A percentile compares a stretch with the other conserved stretches of the same genome.
Conservation (phyloP, 176 grass and related monocot genomes). For the Juncus effusus region DNA sequence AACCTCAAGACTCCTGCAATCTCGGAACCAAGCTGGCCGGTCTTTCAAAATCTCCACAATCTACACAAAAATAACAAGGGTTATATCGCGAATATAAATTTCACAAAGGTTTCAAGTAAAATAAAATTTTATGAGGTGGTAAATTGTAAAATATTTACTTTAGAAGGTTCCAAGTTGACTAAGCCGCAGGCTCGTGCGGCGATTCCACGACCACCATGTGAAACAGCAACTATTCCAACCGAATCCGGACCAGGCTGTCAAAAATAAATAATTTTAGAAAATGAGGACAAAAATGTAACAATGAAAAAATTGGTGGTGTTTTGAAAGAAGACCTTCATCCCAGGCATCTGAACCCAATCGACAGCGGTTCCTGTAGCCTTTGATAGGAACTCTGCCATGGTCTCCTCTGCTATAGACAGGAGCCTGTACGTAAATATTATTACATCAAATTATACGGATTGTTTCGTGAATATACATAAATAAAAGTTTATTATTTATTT, state of each 20-base stretch:
- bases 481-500: background rate
- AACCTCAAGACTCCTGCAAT: slow-evolving; percentile 93
- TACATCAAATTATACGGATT: background rate
- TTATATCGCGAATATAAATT: background rate
- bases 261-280: background rate
- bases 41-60: slow-evolving; percentile 93
- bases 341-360: slow-evolving; percentile 99
- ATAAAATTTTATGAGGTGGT: background rate
- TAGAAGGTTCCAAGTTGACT: slow-evolving; percentile 92
- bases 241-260: slow-evolving; percentile 99
- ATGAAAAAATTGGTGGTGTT: background rate
- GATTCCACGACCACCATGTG: slow-evolving; percentile 84
- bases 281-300: background rate
- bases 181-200: slow-evolving; percentile 98
- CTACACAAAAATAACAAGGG: slow-evolving; percentile 31
- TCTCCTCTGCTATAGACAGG: slow-evolving; percentile 87
- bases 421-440: slow-evolving; percentile 47
- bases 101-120: background rate
- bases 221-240: slow-evolving; percentile 93
- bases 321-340: slow-evolving; percentile 78
- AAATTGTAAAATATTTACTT: slow-evolving; percentile 32
- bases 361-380: slow-evolving; percentile 99
- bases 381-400: slow-evolving; percentile 96
- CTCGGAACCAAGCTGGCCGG: slow-evolving; percentile 77
- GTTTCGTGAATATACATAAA: background rate